Evolutionary conservation across 1,284 basidiomycete species (phyloP).

Genomic region (Tilletia walkeri): DNA sequence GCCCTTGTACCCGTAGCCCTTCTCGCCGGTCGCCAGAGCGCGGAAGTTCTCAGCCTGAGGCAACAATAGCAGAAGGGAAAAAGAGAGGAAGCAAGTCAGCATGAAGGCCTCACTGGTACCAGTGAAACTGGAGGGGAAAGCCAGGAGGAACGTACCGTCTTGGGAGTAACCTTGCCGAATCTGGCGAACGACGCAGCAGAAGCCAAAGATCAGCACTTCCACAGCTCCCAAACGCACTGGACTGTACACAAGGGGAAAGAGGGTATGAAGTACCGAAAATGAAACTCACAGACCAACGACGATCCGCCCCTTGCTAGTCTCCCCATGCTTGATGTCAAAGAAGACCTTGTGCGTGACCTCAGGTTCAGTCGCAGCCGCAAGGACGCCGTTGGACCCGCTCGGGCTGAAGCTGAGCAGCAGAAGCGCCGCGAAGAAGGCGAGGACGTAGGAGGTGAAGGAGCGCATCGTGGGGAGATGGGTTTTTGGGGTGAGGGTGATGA

Average conservation of each 20-base stretch:
- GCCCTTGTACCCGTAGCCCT: conserved; percentile 72
- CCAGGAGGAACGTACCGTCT: not conserved
- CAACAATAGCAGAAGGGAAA: not conserved
- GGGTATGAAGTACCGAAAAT: too few species aligned
- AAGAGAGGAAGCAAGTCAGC: not conserved
- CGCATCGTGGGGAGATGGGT: conserved; percentile 65
- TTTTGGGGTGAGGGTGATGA: too few species aligned
- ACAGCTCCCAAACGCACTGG: too few species aligned
- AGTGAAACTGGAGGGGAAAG: not conserved
- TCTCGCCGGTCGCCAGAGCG: conserved; percentile 69
- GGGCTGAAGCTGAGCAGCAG: conserved; percentile 56
- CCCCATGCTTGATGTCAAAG: conserved; percentile 53
- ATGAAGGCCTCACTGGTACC: not conserved
- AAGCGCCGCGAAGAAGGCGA: conserved; percentile 51
- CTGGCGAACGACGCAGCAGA: not conserved
- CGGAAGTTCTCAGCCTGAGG: conserved; percentile 31
- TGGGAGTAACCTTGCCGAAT: conserved; percentile 9
- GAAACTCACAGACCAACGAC: conserved; percentile 37
- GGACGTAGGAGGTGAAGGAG: conserved; percentile 64
- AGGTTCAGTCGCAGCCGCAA: conserved; percentile 19
- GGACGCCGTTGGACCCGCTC: conserved; percentile 26
- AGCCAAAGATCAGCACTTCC: conserved; percentile 25
- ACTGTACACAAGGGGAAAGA: not conserved
- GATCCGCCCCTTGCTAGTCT: conserved; percentile 47
- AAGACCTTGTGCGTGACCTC: conserved; percentile 44